Percentiles rank a stretch among this genome's conserved stretches.
Conservation (phyloP, 129 eudicot species). For the Pulicaria dysenterica region DNA sequence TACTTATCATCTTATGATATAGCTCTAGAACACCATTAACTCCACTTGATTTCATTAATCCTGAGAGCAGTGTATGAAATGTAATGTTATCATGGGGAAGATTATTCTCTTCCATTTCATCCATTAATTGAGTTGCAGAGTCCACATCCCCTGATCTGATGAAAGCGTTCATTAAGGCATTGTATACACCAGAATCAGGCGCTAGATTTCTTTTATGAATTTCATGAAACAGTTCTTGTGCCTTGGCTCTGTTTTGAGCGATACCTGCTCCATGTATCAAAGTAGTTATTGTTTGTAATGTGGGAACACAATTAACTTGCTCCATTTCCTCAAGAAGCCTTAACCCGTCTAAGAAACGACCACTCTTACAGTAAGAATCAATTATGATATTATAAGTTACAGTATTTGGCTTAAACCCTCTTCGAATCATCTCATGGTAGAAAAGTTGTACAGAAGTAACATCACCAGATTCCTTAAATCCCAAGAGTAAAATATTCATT, state of each 20-base stretch:
- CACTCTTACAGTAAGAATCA: slow-evolving; percentile 76
- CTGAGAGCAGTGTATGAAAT: slow-evolving; percentile 67
- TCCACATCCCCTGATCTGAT: slow-evolving; percentile 54
- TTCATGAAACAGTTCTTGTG: slow-evolving; percentile 63
- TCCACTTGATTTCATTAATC: slow-evolving; percentile 56
- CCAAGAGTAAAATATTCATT: slow-evolving; percentile 82
- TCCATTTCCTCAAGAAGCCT: slow-evolving; percentile 81
- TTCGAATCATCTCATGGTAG: slow-evolving; percentile 76
- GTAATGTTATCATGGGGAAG: slow-evolving; percentile 59
- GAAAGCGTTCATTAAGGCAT: slow-evolving; percentile 62
- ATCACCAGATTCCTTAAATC: slow-evolving; percentile 81
- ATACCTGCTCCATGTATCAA: slow-evolving; percentile 93
- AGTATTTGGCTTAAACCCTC: slow-evolving; percentile 71
- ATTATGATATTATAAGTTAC: slow-evolving; percentile 78
- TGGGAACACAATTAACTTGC: slow-evolving; percentile 44
- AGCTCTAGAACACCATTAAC: slow-evolving; percentile 48
- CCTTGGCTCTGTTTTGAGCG: slow-evolving; percentile 54
- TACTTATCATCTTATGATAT: slow-evolving; percentile 51
- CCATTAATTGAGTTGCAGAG: slow-evolving; percentile 57
- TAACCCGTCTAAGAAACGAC: slow-evolving; percentile 58
- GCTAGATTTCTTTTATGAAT: slow-evolving; percentile 46
- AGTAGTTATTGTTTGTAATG: slow-evolving; percentile 68
- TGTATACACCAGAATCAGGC: slow-evolving; percentile 73
- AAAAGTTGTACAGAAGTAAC: slow-evolving; percentile 78
- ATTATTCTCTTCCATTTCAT: slow-evolving; percentile 64